Percentiles rank a stretch among this genome's conserved stretches.
Conservation (phyloP, 2,329 filamentous ascomycete species). For the Anthostomella pinea region DNA sequence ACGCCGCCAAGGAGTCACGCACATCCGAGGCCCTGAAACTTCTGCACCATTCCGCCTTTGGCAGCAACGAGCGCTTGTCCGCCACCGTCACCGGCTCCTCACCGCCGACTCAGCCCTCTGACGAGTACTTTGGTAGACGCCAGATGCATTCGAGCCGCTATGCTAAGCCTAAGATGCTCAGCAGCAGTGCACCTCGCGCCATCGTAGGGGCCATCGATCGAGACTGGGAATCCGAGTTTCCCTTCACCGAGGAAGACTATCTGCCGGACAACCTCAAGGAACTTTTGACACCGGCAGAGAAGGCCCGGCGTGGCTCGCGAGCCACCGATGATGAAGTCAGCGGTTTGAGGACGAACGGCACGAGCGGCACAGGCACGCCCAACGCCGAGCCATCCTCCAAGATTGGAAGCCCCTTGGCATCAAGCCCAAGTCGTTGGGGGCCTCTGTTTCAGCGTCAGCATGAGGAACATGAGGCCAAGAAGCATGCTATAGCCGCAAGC, state of each 20-base stretch:
- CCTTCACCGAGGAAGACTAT: conserved; percentile 81
- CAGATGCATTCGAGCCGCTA: conserved; percentile 67
- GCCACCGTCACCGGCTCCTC: conserved; percentile 39
- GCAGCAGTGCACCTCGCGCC: conserved; percentile 65
- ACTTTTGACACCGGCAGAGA: conserved; percentile 64
- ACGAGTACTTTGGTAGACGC: conserved; percentile 68
- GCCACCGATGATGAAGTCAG: conserved; percentile 51
- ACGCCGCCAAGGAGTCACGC: conserved; percentile 56
- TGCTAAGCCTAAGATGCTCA: conserved; percentile 64
- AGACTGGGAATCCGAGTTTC: conserved; percentile 67
- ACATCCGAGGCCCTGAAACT: conserved; percentile 64
- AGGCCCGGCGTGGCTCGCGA: conserved; percentile 61
- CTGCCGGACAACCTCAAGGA: conserved; percentile 71
- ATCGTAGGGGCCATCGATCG: conserved; percentile 61
- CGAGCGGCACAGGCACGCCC: conserved; percentile 37
- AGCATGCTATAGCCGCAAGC: conserved; percentile 43
- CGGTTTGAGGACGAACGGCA: conserved; percentile 34
- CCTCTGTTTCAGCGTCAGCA: conserved; percentile 58
- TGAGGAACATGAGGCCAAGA: conserved; percentile 53
- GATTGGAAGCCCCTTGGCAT: conserved; percentile 59
- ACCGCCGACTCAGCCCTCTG: conserved; percentile 33
- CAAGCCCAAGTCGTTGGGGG: conserved; percentile 61
- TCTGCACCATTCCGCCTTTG: conserved; percentile 66
- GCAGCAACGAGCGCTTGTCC: conserved; percentile 62
- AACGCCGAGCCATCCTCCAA: conserved; percentile 49